phyloP scores from a whole-genome alignment of 768 basidiomycete species.

The Pisolithus sp. region DNA sequence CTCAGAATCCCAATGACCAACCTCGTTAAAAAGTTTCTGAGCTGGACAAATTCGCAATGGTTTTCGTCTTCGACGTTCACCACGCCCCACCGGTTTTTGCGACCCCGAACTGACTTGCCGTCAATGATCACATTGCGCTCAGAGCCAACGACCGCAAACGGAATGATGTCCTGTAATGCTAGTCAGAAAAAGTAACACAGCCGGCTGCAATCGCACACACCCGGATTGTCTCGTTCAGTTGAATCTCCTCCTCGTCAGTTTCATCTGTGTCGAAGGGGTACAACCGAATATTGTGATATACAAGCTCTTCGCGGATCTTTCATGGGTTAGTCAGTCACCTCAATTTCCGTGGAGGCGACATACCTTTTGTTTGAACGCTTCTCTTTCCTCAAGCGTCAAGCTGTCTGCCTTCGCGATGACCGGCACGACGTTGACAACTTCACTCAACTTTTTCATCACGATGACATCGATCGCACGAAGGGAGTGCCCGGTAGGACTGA shows the following conservation, averaged over 20 bases:
- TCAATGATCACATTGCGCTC: slow-evolving; percentile 94
- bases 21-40: slow-evolving; percentile 95
- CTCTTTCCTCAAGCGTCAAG: slow-evolving; percentile 89
- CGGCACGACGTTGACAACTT: slow-evolving; percentile 99
- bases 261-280: slow-evolving; percentile 98
- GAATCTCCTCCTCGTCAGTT: slow-evolving; percentile 85
- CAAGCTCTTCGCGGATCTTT: slow-evolving; percentile 89
- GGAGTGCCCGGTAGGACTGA: slow-evolving; percentile 97
- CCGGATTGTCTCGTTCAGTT: slow-evolving; percentile 84
- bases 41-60: slow-evolving; percentile 97
- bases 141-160: slow-evolving; percentile 97
- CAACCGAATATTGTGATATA: slow-evolving; percentile 85
- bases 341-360: slow-evolving; percentile 6
- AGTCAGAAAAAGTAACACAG: background rate
- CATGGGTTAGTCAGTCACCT: slow-evolving; percentile 8
- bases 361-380: slow-evolving; percentile 88
- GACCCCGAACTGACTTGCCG: slow-evolving; percentile 89
- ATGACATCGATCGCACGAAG: slow-evolving; percentile 95
- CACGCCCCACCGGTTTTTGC: slow-evolving; percentile 98
- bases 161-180: slow-evolving; percentile 71
- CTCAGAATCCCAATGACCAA: slow-evolving; percentile 25
- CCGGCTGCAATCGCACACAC: slow-evolving; percentile 38
- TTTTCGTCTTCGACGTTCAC: slow-evolving; percentile 95
- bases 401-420: slow-evolving; percentile 97
- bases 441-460: slow-evolving; percentile 98